phyloP scores from a whole-genome alignment of 495 filamentous ascomycete genomes.

The Evernia prunastri region DNA sequence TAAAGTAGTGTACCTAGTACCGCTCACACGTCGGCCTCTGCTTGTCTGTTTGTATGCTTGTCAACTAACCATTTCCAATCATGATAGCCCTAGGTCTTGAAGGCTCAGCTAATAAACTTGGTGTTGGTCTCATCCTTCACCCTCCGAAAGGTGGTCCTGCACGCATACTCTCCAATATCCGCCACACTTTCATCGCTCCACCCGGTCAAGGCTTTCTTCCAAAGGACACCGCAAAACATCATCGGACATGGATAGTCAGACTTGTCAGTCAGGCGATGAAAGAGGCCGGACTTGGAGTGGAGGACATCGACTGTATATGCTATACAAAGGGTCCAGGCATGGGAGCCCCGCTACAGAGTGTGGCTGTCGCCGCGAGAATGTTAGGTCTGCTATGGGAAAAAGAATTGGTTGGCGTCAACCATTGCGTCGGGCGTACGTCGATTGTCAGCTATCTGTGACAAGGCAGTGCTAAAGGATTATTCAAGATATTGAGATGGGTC shows the following conservation, averaged over 20 bases:
- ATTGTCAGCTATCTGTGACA: neutral
- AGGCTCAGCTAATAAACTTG: constrained; percentile 96
- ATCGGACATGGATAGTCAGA: constrained; percentile 75
- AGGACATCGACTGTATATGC: constrained; percentile 83
- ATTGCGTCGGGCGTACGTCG: constrained; percentile 69
- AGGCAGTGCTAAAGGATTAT: neutral
- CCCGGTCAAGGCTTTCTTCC: constrained; percentile 93
- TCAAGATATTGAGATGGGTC: constrained; percentile 85
- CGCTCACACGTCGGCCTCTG: too few relatives aligned
- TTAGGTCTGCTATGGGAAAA: constrained; percentile 82
- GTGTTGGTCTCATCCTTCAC: constrained; percentile 87
- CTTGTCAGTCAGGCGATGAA: constrained; percentile 70
- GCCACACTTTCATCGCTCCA: constrained; percentile 87
- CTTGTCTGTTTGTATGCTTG: too few relatives aligned
- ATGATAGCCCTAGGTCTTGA: constrained; percentile 91
- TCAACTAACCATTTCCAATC: neutral
- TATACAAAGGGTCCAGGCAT: constrained; percentile 95
- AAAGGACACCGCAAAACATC: constrained; percentile 90
- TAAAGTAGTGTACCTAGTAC: too few relatives aligned
- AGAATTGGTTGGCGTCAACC: constrained; percentile 84
- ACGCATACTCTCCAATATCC: constrained; percentile 82
- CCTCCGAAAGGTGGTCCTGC: constrained; percentile 54
- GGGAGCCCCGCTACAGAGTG: constrained; percentile 88
- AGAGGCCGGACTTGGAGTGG: constrained; percentile 53
- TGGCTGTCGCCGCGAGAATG: constrained; percentile 78